These are phyloP conservation scores for Bondarzewia mesenterica DNA, from an alignment of 1,284 basidiomycete genomes.

Conservation along the genomic window DNA sequence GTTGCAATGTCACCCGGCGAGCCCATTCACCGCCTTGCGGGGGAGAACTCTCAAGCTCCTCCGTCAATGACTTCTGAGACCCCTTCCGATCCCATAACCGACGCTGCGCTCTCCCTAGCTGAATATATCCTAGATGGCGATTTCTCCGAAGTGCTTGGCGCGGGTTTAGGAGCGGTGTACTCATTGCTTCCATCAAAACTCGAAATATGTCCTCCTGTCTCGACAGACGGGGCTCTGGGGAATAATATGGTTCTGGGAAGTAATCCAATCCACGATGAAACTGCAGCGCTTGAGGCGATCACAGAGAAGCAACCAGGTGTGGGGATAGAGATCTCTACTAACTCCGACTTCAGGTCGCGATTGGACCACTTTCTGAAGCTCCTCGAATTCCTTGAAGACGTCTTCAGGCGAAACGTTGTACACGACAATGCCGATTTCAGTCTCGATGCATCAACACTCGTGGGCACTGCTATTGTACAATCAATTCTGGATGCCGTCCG, in stretches of 20 bases:
- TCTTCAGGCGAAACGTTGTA: constrained; percentile 56
- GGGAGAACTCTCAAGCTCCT: constrained; percentile 21
- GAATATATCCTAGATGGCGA: constrained; percentile 94
- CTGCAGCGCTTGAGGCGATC: constrained; percentile 41
- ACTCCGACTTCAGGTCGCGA: constrained; percentile 69
- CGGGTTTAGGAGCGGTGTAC: constrained; percentile 90
- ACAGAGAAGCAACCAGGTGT: constrained; percentile 47
- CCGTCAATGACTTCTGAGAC: constrained; percentile 21
- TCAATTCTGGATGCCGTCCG: constrained; percentile 79
- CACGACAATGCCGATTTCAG: constrained; percentile 29
- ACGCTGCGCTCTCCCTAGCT: constrained; percentile 79
- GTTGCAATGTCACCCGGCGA: constrained; percentile 80
- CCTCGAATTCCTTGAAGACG: constrained; percentile 89
- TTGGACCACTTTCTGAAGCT: constrained; percentile 87
- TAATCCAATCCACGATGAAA: constrained; percentile 41
- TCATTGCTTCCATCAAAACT: constrained; percentile 87
- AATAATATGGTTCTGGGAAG: constrained; percentile 63
- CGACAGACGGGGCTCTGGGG: constrained; percentile 29
- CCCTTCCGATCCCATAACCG: constrained; percentile 60
- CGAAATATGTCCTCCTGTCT: constrained; percentile 45
- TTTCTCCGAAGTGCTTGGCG: constrained; percentile 93
- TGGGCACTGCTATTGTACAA: constrained; percentile 74
- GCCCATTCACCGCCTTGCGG: constrained; percentile 31
- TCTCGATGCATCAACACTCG: constrained; percentile 49
- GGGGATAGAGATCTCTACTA: constrained; percentile 71